phyloP scores from a whole-genome alignment of 176 grass and related monocot species.

The Luzula sylvatica region DNA sequence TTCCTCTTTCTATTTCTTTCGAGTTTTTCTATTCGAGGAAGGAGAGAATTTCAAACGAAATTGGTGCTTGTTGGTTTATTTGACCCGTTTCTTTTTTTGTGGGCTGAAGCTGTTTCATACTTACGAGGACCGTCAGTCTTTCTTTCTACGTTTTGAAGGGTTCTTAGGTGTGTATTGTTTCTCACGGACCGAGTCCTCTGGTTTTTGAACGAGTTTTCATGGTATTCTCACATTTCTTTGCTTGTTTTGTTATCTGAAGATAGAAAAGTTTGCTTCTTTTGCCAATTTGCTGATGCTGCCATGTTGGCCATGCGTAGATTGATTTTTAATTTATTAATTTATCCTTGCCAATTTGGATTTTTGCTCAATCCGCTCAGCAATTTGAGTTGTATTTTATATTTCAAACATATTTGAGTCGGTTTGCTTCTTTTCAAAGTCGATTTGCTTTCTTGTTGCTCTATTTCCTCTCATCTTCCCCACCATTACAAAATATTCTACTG shows the following conservation, averaged over 20 bases:
- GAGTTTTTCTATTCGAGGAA: background rate
- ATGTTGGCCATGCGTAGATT: background rate
- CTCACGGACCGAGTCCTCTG: background rate
- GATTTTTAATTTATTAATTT: background rate
- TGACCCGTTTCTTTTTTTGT: slow-evolving; percentile 13
- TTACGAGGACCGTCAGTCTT: background rate
- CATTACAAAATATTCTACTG: no score
- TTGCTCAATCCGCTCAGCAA: background rate
- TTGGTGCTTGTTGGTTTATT: slow-evolving; percentile 11
- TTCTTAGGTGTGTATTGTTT: background rate
- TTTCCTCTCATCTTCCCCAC: no score
- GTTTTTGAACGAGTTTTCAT: background rate
- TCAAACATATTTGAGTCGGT: no score
- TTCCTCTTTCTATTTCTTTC: slow-evolving; percentile 3
- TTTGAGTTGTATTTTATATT: background rate
- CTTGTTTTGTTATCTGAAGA: background rate
- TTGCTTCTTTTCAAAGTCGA: no score
- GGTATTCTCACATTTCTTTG: slow-evolving; percentile 2
- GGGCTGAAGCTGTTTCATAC: background rate
- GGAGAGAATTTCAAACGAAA: background rate
- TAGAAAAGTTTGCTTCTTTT: background rate
- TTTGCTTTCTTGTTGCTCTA: no score
- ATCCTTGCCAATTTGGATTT: background rate
- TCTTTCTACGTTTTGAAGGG: background rate
- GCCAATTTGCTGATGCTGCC: background rate